Conservation (phyloP, 495 filamentous ascomycete species). For the Rostrohypoxylon terebratum region DNA sequence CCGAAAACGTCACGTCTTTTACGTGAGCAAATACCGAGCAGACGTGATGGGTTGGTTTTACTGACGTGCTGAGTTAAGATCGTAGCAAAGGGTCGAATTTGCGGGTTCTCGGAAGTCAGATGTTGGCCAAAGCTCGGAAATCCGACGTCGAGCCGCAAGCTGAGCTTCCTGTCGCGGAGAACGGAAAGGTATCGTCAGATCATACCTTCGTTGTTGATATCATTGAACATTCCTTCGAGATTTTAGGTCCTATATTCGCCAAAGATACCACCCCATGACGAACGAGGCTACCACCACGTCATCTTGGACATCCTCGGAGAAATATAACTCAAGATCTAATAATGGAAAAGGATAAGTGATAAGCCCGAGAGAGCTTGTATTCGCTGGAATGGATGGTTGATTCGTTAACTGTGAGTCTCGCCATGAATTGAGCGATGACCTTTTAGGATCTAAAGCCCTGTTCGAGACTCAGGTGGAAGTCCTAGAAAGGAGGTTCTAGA, state of each 20-base stretch:
- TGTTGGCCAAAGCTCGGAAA: background rate
- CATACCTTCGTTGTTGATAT: background rate
- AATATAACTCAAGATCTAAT: constrained; percentile 1
- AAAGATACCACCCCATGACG: background rate
- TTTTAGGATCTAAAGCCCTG: background rate
- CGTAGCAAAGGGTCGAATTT: no score
- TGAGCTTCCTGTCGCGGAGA: background rate
- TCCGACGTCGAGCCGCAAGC: background rate
- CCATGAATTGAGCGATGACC: background rate
- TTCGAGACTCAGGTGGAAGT: background rate
- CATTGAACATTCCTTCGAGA: background rate
- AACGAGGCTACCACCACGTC: constrained; percentile 1
- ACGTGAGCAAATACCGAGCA: no score
- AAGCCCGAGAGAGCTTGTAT: background rate
- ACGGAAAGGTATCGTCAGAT: background rate
- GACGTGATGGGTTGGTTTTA: background rate
- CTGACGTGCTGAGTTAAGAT: background rate
- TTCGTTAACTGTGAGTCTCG: background rate
- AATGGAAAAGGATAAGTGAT: background rate
- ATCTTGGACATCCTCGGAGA: background rate
- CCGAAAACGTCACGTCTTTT: background rate
- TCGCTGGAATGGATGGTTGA: background rate
- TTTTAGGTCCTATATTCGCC: background rate
- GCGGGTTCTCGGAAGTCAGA: background rate
- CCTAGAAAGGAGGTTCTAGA: background rate